phyloP scores from a whole-genome alignment of 495 filamentous ascomycete species.

The Entonaema liquescens region DNA sequence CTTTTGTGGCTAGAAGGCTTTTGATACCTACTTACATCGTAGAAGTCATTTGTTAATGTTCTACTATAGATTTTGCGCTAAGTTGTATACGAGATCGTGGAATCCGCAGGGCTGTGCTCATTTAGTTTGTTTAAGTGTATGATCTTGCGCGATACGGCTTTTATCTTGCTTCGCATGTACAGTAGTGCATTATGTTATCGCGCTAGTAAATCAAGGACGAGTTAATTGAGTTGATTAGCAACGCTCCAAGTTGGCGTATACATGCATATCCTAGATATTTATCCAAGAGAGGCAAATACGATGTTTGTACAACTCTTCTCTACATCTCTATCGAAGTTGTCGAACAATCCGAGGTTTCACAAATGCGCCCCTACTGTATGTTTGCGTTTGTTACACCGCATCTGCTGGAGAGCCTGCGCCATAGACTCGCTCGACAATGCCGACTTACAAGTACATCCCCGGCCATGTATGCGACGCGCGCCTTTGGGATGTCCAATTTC shows the following conservation, averaged over 20 bases:
- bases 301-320: slow-evolving; percentile 1
- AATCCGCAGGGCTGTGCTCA: background rate
- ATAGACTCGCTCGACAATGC: background rate
- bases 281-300: background rate
- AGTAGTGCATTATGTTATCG: background rate
- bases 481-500: background rate
- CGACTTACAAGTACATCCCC: background rate
- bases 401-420: background rate
- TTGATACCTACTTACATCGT: background rate
- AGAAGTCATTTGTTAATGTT: background rate
- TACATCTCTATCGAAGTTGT: background rate
- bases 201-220: background rate
- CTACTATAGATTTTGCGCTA: background rate
- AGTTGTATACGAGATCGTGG: background rate
- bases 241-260: background rate
- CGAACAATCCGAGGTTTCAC: slow-evolving; percentile 1
- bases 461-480: slow-evolving; percentile 17
- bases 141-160: background rate
- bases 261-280: background rate
- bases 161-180: background rate
- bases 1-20: slow-evolving; percentile 5
- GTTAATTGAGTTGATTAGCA: background rate
- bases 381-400: slow-evolving; percentile 35
- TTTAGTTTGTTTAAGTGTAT: background rate
- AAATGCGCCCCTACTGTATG: slow-evolving; percentile 7